Percentiles rank a stretch among this genome's conserved stretches.
Conservation (phyloP, 345 rosid species). For the Gossypium turneri region DNA sequence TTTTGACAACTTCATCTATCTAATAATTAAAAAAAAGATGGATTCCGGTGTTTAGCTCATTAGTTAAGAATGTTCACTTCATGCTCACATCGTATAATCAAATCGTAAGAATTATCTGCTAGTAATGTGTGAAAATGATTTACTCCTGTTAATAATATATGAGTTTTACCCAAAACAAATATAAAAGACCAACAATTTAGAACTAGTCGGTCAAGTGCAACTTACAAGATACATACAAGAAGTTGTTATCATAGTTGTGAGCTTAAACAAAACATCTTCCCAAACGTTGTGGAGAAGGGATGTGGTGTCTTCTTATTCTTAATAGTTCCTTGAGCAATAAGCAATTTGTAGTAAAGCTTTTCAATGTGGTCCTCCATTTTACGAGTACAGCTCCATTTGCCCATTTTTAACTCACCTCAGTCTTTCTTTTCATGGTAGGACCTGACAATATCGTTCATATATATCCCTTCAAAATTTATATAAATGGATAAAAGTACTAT, state of each 20-base stretch:
- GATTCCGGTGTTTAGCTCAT: too few species aligned
- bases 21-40: too few species aligned
- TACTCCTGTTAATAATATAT: too few species aligned
- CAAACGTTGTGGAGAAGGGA: neutral
- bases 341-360: neutral
- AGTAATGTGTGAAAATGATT: too few species aligned
- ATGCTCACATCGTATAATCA: too few species aligned
- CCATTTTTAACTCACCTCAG: conserved; percentile 13
- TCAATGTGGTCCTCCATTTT: conserved; percentile 12
- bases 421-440: neutral
- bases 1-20: too few species aligned
- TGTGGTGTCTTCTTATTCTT: neutral
- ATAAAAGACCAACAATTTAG: too few species aligned
- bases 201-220: neutral
- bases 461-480: too few species aligned
- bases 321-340: neutral
- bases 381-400: neutral
- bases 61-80: too few species aligned
- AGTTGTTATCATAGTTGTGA: neutral
- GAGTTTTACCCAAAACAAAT: too few species aligned
- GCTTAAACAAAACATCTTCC: neutral
- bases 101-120: too few species aligned
- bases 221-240: neutral
- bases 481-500: too few species aligned
- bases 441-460: neutral